Conservation (phyloP, 805 yeast species). For the Candida adriatica region DNA sequence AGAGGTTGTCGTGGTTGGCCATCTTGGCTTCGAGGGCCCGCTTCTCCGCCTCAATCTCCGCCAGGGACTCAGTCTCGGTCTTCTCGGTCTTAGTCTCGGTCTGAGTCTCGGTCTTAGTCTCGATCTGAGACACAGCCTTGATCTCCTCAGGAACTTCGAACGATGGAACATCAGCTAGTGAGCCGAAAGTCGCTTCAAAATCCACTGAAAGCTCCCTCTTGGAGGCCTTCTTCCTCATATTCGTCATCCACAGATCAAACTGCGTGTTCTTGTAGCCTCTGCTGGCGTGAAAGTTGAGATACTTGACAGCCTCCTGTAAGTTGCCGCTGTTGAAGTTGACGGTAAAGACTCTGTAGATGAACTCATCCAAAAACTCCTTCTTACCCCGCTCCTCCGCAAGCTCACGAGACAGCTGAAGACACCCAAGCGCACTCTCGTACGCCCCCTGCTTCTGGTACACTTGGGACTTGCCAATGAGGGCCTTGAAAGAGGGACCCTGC, state of each 20-base stretch:
- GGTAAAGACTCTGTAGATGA: slow-evolving; percentile 40
- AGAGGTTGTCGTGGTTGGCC: slow-evolving; percentile 19
- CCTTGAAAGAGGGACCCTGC: slow-evolving; percentile 39
- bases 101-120: neutral
- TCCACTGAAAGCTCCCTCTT: slow-evolving; percentile 10
- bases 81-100: neutral
- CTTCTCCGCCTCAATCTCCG: slow-evolving; percentile 11
- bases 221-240: slow-evolving; percentile 15
- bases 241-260: slow-evolving; percentile 15
- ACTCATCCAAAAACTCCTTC: slow-evolving; percentile 35
- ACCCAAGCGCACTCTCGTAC: slow-evolving; percentile 36
- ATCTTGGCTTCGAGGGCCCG: slow-evolving; percentile 18
- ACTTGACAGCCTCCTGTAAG: slow-evolving; percentile 31
- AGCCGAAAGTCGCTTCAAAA: slow-evolving; percentile 3
- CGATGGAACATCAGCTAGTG: slow-evolving; percentile 8
- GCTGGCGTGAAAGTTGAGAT: slow-evolving; percentile 34
- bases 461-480: slow-evolving; percentile 38
- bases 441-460: slow-evolving; percentile 36
- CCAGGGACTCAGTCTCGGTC: neutral
- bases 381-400: slow-evolving; percentile 37
- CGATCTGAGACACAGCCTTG: neutral
- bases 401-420: slow-evolving; percentile 35
- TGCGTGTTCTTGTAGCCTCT: slow-evolving; percentile 27
- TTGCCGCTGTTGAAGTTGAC: slow-evolving; percentile 33
- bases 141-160: slow-evolving; percentile 2